A percentile compares a stretch with the other conserved stretches of the same genome.
Conservation (phyloP, 2,329 filamentous ascomycete genomes). For the Scedosporium dehoogii region DNA sequence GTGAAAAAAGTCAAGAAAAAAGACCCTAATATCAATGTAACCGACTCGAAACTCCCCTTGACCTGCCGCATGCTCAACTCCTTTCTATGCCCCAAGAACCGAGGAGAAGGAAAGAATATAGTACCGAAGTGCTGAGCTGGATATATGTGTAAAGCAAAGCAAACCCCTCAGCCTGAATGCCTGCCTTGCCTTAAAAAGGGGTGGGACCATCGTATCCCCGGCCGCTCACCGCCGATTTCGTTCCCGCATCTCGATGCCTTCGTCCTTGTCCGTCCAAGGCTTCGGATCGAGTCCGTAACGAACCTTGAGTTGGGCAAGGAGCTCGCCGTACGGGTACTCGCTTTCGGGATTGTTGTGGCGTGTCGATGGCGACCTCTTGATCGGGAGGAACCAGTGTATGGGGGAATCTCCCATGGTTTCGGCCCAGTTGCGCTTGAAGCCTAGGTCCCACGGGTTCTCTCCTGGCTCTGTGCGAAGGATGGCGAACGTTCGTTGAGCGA, state of each 20-base stretch:
- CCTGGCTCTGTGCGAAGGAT: constrained; percentile 63
- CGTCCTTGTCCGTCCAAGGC: constrained; percentile 5
- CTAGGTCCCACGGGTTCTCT: constrained; percentile 81
- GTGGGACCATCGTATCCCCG: neutral
- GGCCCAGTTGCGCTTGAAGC: constrained; percentile 59
- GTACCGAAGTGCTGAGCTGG: neutral
- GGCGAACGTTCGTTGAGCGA: constrained; percentile 61
- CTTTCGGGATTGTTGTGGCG: constrained; percentile 55
- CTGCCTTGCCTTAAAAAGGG: neutral
- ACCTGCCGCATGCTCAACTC: neutral
- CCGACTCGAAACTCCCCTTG: neutral
- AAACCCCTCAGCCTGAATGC: neutral
- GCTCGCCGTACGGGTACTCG: constrained; percentile 57
- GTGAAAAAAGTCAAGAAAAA: neutral
- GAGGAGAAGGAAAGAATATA: neutral
- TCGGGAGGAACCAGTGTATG: constrained; percentile 72
- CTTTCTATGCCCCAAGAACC: neutral
- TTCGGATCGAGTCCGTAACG: constrained; percentile 14
- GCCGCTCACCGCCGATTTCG: neutral
- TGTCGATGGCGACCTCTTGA: constrained; percentile 64
- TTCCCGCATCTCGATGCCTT: constrained; percentile 1
- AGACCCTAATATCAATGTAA: neutral
- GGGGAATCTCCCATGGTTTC: constrained; percentile 66
- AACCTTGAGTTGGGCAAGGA: constrained; percentile 45
- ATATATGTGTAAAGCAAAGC: neutral